Conservation (phyloP, 345 rosid genomes). For the Arabidopsis thaliana region TAIR10.1 NC_003070.9:29669001-29669500, state of each 20-base stretch:
- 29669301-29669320: neutral
- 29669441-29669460: conserved; percentile 50
- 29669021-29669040: conserved; percentile 31
- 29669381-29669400: conserved; percentile 21
- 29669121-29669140: conserved; percentile 65
- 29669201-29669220: conserved; percentile 8
- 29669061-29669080: conserved; percentile 19
- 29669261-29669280: conserved; percentile 8
- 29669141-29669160: conserved; percentile 83
- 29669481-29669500: conserved; percentile 60
- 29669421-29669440: neutral
- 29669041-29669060: conserved; percentile 19
- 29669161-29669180: conserved; percentile 88
- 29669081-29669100: conserved; percentile 54
- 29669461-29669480: conserved; percentile 83
- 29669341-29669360: neutral
- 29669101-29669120: conserved; percentile 78
- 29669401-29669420: conserved; percentile 23
- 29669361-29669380: neutral
- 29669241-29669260: neutral
- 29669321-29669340: too few species aligned
- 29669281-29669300: conserved; percentile 3
- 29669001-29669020: conserved; percentile 43
- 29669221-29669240: conserved; percentile 26
- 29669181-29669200: conserved; percentile 41